Evolutionary conservation across 352 stramenopile genomes (phyloP).

Genomic region (Globisporangium yorkense): DNA sequence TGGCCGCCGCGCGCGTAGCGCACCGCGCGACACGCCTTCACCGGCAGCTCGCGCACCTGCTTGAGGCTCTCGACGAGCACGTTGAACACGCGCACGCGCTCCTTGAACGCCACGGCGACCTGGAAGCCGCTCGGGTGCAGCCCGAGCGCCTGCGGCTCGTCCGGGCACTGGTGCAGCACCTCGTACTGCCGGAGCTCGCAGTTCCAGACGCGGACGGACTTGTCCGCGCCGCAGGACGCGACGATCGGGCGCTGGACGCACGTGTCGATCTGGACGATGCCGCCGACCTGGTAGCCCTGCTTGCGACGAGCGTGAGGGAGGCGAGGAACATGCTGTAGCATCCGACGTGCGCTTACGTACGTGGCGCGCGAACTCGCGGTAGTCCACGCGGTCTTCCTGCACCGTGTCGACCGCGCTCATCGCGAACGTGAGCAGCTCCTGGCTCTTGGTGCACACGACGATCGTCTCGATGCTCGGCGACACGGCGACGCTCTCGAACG

Average conservation of each 20-base stretch:
- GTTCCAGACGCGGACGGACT: slow-evolving; percentile 88
- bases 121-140: slow-evolving; percentile 72
- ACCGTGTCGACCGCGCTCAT: slow-evolving; percentile 72
- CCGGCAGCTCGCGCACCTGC: slow-evolving; percentile 52
- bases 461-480: slow-evolving; percentile 62
- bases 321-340: background rate
- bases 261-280: slow-evolving; percentile 67
- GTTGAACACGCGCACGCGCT: slow-evolving; percentile 69
- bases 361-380: slow-evolving; percentile 47
- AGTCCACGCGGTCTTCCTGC: slow-evolving; percentile 72
- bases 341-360: slow-evolving; percentile 19
- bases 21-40: slow-evolving; percentile 61
- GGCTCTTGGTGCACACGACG: slow-evolving; percentile 58
- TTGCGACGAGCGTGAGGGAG: no score
- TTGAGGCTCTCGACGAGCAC: slow-evolving; percentile 62
- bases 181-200: slow-evolving; percentile 64
- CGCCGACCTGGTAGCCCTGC: slow-evolving; percentile 55
- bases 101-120: slow-evolving; percentile 71
- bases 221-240: slow-evolving; percentile 76
- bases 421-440: slow-evolving; percentile 54
- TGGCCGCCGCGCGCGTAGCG: slow-evolving; percentile 67
- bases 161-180: slow-evolving; percentile 47
- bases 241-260: slow-evolving; percentile 83
- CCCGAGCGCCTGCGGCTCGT: slow-evolving; percentile 55
- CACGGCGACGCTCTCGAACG: slow-evolving; percentile 66